phyloP scores from a whole-genome alignment of 176 grass and related monocot species.

The Lolium rigidum region DNA sequence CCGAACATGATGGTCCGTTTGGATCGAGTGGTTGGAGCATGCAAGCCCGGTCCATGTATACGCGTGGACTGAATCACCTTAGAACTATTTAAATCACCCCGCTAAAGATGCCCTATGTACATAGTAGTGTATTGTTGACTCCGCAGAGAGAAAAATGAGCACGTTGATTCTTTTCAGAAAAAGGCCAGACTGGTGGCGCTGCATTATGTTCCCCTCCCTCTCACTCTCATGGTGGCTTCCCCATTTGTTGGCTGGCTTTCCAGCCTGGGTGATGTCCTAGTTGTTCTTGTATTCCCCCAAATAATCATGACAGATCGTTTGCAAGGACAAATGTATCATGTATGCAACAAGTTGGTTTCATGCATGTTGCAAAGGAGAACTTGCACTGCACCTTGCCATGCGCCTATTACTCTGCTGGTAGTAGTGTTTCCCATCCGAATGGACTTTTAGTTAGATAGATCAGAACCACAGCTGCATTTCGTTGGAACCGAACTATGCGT shows the following conservation, averaged over 20 bases:
- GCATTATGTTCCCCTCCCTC: too few species aligned
- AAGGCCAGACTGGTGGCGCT: not conserved
- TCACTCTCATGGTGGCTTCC: not conserved
- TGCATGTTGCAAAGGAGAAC: not conserved
- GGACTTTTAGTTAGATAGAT: not conserved
- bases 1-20: too few species aligned
- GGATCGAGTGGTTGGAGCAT: too few species aligned
- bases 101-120: too few species aligned
- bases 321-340: not conserved
- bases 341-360: not conserved
- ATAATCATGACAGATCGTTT: not conserved
- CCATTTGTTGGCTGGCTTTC: slow-evolving; percentile 26
- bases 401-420: not conserved
- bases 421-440: not conserved
- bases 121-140: too few species aligned
- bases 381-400: not conserved
- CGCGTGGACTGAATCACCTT: too few species aligned
- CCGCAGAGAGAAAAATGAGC: not conserved
- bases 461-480: not conserved
- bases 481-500: not conserved
- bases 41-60: too few species aligned
- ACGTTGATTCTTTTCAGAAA: slow-evolving; percentile 24
- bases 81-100: too few species aligned
- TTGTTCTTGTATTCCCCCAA: not conserved
- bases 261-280: slow-evolving; percentile 31